phyloP scores from a whole-genome alignment of 2,329 filamentous ascomycete species.

The Beauveria caledonica region DNA sequence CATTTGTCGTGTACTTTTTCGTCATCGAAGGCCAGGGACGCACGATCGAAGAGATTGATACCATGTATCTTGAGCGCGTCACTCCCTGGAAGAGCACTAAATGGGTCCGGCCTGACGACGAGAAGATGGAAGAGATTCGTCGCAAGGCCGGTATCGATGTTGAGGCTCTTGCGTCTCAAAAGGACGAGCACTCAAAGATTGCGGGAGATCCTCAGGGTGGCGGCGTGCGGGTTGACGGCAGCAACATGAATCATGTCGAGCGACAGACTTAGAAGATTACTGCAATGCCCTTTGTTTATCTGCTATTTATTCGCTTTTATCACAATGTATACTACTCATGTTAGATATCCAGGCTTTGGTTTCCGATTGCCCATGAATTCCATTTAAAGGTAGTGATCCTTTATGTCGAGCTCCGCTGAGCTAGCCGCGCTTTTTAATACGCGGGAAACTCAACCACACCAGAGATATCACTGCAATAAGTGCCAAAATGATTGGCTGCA shows the following conservation, averaged over 20 bases:
- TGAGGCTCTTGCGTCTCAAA: conserved; percentile 17
- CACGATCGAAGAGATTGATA: conserved; percentile 71
- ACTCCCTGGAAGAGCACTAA: conserved; percentile 53
- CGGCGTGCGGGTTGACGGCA: conserved; percentile 4
- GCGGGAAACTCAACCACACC: conserved; percentile 30
- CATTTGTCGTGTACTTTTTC: conserved; percentile 66
- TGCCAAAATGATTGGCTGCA: conserved; percentile 42
- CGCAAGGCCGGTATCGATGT: conserved; percentile 33
- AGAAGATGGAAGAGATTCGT: conserved; percentile 35
- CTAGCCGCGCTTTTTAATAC: conserved; percentile 23
- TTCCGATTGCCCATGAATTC: no score
- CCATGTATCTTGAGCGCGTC: conserved; percentile 62
- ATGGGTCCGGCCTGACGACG: conserved; percentile 40
- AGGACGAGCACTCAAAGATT: conserved; percentile 8
- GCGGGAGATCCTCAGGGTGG: conserved; percentile 1
- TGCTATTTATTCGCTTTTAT: not conserved
- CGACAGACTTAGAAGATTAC: not conserved
- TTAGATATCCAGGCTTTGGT: no score
- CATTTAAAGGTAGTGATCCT: no score
- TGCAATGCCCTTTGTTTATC: not conserved
- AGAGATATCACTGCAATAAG: conserved; percentile 28
- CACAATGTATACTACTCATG: no score
- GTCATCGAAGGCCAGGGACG: conserved; percentile 66
- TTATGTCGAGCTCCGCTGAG: not conserved
- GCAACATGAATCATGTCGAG: conserved; percentile 8